Base-by-base conservation (phyloP, 257 asterid species). In the Paulownia fortunei region DNA sequence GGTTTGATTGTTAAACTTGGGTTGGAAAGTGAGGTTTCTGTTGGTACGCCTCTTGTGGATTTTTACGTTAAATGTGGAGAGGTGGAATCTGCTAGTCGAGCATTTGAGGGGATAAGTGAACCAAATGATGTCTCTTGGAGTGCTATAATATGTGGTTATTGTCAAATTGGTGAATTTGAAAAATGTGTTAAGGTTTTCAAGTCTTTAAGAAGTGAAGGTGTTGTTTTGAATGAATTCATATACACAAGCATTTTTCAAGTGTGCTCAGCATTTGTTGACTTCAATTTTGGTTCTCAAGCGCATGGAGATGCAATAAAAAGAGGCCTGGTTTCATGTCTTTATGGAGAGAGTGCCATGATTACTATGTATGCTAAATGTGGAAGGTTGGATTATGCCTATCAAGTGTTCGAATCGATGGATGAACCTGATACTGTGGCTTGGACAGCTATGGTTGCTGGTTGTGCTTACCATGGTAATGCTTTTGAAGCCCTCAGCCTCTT, bases 41-140 rank as follows among this genome's bases (percentile, higher is more conserved):
- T 86, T 9, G 93, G 89, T 30, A 87, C 87, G 1, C 91, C 93
- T 49, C 86, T 88, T 8, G 93, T 88, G 72, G 89, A 88, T 52
- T 85, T 88, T 52, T 89, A 89, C 36, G 88, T 85, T 0, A 89
- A 89, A 74, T 77, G 85, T 32, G 81, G 83, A 26, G 77, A 69
- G 56, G 73, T 86, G 11, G 93, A 81, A 37, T 83, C 83, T 1
- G 88, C 86, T 42, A 49, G 51, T 30, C 85, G 72, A 60, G 86
- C 85, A 16, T 87, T 89, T 70, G 80, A 83, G 80, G 47, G 1
- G 72, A 88, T 86, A 47, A 51, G 69, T 5, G 89, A 88, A 49
- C 92, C 91, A 13, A 89, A 84, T 73, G 92, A 84, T 79, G 91
- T 84, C 44, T 83, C 91, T 4, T 87, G 94, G 94, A 89, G 94